Base-by-base conservation (phyloP, 2,329 filamentous ascomycete genomes). In the Diplodia corticola region DNA sequence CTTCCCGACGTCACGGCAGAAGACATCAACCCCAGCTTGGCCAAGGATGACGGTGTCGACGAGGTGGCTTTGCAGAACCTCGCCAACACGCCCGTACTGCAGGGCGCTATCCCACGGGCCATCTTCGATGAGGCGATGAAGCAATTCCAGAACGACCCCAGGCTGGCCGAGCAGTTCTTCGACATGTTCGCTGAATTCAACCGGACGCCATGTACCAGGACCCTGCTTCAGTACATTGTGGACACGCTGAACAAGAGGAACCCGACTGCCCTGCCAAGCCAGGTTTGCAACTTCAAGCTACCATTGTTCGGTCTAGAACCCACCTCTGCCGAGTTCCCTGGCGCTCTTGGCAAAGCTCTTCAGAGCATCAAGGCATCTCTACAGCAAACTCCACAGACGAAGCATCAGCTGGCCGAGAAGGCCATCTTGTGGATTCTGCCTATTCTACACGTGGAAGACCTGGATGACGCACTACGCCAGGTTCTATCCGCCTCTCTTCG, bases 41-140 rank as follows among this genome's bases (percentile, higher is more conserved):
- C 81, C 69, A 80, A 84, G 74, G 75, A 84, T 76, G 84, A 78
- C 64, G 76, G 79, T 63, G 74, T 79, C 66, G 79, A 84, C 64
- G 80, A 87, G 72, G 77, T 81, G 70, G 82, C 83, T 64, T 80
- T 96, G 69, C 83, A 90, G 73, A 88, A 87, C 68, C 79, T 91
- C 17, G 85, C 85, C 44, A 81, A 84, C 66, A 94, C 93, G 55
- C 93, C 94, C 4, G 92, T 92, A 10, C 84, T 97, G 69, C 91
- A 91, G 68, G 95, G 95, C n/a, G 95, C 92, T 17, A 97, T 99
- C 70, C 93, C 95, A 1, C 86, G 93, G 65, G 93, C 94, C 46
- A 91, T 99, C 55, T 97, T 97, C 74, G 92, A 97, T 73, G 88
- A 92, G 24, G 89, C 93, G 5, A 88, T 88, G 80, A 92, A 90